Evolutionary conservation across 2,329 filamentous ascomycete genomes (phyloP), one percentile per base, ranked within the genome.

Genomic region (Xylaria arbuscula): DNA sequence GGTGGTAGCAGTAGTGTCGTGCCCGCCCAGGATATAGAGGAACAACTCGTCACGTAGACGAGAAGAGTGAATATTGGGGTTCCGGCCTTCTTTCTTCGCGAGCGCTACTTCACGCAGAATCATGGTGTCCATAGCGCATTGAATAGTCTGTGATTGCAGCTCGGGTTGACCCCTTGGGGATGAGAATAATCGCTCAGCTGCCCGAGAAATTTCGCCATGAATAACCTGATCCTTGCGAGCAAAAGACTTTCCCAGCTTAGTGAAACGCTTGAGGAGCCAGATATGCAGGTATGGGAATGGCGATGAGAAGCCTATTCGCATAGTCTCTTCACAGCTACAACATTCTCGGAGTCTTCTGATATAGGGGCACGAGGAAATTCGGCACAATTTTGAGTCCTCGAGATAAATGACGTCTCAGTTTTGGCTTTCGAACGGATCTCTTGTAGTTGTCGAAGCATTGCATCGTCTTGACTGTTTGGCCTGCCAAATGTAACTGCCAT

Each of bases 401-500:
- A 24, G 47, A 10, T 28, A 9, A 24, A 24, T 1, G 47, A 28
- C 13, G 9, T 4, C 17, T 5, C 40, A 11, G 8, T 11, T 19
- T 22, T 28, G 47, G 47, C 47, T 42, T 15, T 42, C 8, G 42
- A n/a, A 3, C 38, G 38, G 32, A 55, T 5, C 2, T 42, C 45
- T 1, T 13, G 24, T 11, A 36, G 22, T 7, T 36, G 57, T n/a
- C 57, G 32, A 36, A 19, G 15, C 17, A 50, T 34, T 22, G 42
- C 22, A 55, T 38, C 32, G 22, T 47, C 28, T 50, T 13, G 42
- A 13, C 42, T 36, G 32, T 64, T 72, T 1, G 72, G 32, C 7
- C 40, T 42, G 3, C 76, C 77, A 64, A 81, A 79, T 0, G 79
- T 73, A 10, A 75, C 77, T 22, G 75, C 75, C 22, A 75, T 75